These are phyloP conservation scores for Plasmodium reichenowi DNA, from an alignment of 169 alveolate genomes.

Conservation along the genomic window DNA sequence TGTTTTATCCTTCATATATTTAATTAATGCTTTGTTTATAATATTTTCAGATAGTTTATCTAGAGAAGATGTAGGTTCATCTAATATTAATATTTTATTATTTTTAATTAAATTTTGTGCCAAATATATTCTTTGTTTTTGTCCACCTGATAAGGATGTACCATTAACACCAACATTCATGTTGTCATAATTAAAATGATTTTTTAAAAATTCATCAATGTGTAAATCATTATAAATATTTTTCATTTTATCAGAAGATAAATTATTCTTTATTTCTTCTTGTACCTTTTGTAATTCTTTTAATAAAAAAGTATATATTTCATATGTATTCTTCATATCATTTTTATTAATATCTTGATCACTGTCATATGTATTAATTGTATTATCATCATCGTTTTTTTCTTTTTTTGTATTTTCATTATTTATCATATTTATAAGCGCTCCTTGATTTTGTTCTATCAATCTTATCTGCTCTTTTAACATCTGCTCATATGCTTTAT, in stretches of 20 bases:
- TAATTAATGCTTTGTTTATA: conserved; percentile 50
- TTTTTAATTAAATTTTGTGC: conserved; percentile 77
- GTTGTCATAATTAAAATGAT: conserved; percentile 86
- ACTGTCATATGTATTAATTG: neutral
- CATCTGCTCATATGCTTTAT: conserved; percentile 58
- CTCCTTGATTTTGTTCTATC: conserved; percentile 6
- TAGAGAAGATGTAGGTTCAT: conserved; percentile 83
- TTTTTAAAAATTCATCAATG: conserved; percentile 91
- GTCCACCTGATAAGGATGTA: conserved; percentile 90
- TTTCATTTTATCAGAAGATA: conserved; percentile 90
- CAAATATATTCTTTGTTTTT: conserved; percentile 79
- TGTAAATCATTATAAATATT: conserved; percentile 90
- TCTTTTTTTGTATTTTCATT: conserved; percentile 4
- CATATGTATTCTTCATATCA: neutral
- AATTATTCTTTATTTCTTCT: conserved; percentile 88
- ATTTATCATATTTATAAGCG: neutral
- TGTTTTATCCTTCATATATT: conserved; percentile 66
- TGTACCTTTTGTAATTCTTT: conserved; percentile 83
- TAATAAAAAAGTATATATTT: conserved; percentile 26
- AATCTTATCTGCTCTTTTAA: conserved; percentile 39
- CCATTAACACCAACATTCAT: conserved; percentile 94
- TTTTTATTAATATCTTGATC: conserved; percentile 5
- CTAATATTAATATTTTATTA: conserved; percentile 79
- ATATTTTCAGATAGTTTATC: conserved; percentile 79
- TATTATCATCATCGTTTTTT: neutral